phyloP scores from a whole-genome alignment of 1,284 basidiomycete genomes.

The Coriolopsis trogii region DNA sequence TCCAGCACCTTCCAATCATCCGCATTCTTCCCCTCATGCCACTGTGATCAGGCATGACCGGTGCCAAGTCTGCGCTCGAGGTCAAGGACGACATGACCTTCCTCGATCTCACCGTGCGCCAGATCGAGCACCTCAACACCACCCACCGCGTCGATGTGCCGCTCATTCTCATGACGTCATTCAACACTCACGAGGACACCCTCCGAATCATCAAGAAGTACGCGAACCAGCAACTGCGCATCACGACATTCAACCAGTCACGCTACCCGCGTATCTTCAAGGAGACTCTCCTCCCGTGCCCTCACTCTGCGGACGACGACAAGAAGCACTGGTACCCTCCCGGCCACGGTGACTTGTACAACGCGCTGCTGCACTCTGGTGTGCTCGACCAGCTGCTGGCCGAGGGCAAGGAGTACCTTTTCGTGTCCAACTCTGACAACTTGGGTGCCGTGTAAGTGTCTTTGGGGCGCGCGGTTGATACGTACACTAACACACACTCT shows the following conservation, averaged over 20 bases:
- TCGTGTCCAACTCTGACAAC: conserved; percentile 99
- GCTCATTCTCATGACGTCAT: conserved; percentile 99
- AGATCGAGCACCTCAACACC: conserved; percentile 91
- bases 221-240: conserved; percentile 95
- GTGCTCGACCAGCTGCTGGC: conserved; percentile 94
- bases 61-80: conserved; percentile 89
- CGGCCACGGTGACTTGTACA: conserved; percentile 98
- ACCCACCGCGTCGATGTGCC: conserved; percentile 83
- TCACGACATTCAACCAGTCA: conserved; percentile 97
- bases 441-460: conserved; percentile 98
- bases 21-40: not conserved
- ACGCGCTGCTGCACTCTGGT: conserved; percentile 92
- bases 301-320: conserved; percentile 85
- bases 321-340: conserved; percentile 99
- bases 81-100: conserved; percentile 99
- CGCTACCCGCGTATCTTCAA: conserved; percentile 98
- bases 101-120: conserved; percentile 95
- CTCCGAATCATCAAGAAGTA: conserved; percentile 99
- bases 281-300: conserved; percentile 91
- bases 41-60: conserved; percentile 75
- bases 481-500: too few species aligned
- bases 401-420: conserved; percentile 98
- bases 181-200: conserved; percentile 99
- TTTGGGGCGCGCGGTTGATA: too few species aligned
- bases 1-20: not conserved